Base-by-base conservation (phyloP, 331 rosid genomes). In the Prunus yedoensis region DNA sequence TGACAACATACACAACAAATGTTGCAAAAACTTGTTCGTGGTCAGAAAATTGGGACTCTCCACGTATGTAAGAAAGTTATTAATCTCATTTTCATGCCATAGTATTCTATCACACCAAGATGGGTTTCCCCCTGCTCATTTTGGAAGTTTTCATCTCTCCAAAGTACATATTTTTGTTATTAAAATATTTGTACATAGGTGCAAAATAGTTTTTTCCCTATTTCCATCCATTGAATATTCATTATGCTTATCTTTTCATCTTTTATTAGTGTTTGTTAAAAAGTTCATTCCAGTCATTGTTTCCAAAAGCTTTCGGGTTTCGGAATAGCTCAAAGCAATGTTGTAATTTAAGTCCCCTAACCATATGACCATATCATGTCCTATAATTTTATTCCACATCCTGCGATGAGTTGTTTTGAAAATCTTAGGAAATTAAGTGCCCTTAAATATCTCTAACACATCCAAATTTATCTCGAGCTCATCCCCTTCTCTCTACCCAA, bases 321-420 rank as follows among this genome's bases (percentile, higher is more conserved):
- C 96, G 25, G 89, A 83, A 76, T 80, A 87, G 76, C 94, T 89
- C 82, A 95, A 78, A 62, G 97, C 86, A 70, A 95, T 92, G 67
- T 97, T 93, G 84, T 95, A 95, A 75, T 95, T 95, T 81, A 95
- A 81, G 89, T 95, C 99, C 25, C 99, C 99, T 49, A 92, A 80
- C 99, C 97, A 95, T 74, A 95, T 89, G 84, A 95, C 87, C 83
- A 87, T 92, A 83, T 92, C 93, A 9, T 95, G 99, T 10, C 87
- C 87, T 30, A 89, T 83, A 43, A 95, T 95, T 82, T 70, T 95
- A 74, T 95, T 97, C 0, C 97, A 96, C 81, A 91, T 81, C 69
- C 90, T 87, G 74, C 83, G 85, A n/a, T 79, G 59, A 49, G 88
- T 43, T 1, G 16, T 64, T 64, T 35, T 64, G 50, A 25, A 57